Evolutionary conservation across 2,329 filamentous ascomycete genomes (phyloP).

Genomic region (Talaromyces marneffei): DNA sequence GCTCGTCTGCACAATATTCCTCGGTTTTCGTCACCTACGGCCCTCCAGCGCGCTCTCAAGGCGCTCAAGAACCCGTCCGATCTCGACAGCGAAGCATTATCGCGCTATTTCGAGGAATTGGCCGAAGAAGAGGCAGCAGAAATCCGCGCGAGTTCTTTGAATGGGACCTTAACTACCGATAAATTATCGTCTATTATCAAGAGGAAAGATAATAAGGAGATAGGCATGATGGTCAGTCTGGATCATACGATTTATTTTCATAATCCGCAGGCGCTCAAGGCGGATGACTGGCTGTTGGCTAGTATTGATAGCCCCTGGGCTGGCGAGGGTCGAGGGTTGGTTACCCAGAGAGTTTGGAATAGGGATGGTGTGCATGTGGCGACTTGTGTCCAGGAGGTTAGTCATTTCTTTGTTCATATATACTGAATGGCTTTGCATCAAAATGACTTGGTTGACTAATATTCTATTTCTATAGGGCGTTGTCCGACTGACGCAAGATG

Average conservation of each 20-base stretch:
- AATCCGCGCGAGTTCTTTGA: constrained; percentile 27
- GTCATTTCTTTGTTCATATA: constrained; percentile 12
- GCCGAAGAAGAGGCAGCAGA: constrained; percentile 39
- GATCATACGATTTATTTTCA: constrained; percentile 51
- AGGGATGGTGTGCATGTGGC: constrained; percentile 45
- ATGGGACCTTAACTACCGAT: constrained; percentile 29
- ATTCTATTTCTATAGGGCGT: constrained; percentile 31
- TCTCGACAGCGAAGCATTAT: constrained; percentile 37
- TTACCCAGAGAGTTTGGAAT: constrained; percentile 46
- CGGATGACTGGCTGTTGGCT: constrained; percentile 48
- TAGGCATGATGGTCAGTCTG: constrained; percentile 49
- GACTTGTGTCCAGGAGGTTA: constrained; percentile 47
- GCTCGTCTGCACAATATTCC: constrained; percentile 73
- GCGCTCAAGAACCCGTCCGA: constrained; percentile 40
- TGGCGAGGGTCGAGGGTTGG: constrained; percentile 45
- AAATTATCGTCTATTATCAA: constrained; percentile 17
- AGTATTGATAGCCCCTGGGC: constrained; percentile 49
- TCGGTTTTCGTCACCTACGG: constrained; percentile 56
- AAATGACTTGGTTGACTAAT: background rate
- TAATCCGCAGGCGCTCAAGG: constrained; percentile 42
- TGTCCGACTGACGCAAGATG: constrained; percentile 42
- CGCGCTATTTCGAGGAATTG: constrained; percentile 36
- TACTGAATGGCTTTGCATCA: background rate
- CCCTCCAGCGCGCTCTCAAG: constrained; percentile 35
- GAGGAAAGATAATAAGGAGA: constrained; percentile 27